Evolutionary conservation across 139 green algal genomes (phyloP).

Genomic region (Raphidocelis subcapitata): DNA sequence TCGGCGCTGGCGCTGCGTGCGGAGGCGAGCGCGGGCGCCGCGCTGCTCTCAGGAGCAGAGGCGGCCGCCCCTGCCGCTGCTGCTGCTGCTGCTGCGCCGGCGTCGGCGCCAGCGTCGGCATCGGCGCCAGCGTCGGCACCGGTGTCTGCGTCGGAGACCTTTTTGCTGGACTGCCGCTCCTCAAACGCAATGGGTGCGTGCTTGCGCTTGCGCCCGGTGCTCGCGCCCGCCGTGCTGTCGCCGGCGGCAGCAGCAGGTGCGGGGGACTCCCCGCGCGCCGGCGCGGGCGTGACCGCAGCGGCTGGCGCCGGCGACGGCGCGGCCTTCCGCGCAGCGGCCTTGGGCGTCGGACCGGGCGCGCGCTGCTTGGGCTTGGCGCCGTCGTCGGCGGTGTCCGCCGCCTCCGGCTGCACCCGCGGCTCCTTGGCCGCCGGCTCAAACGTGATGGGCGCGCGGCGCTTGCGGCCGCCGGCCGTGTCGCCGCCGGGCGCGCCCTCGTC

Average conservation of each 20-base stretch:
- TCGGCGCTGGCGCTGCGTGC: too few relatives aligned
- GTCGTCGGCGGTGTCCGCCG: background rate
- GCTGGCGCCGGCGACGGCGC: background rate
- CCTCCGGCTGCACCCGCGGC: too few relatives aligned
- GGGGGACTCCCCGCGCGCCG: background rate
- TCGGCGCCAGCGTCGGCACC: background rate
- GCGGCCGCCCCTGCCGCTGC: background rate
- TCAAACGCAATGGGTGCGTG: constrained; percentile 18
- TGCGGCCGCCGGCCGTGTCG: too few relatives aligned
- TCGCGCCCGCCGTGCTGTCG: background rate
- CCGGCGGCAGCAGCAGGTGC: background rate
- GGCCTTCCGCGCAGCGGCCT: background rate
- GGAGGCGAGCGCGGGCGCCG: too few relatives aligned
- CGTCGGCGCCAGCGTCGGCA: background rate
- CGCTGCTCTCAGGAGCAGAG: too few relatives aligned
- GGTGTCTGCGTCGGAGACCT: background rate
- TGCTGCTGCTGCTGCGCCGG: constrained; percentile 5
- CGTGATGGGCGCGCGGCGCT: too few relatives aligned
- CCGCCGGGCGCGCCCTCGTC: too few relatives aligned
- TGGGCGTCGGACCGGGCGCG: background rate
- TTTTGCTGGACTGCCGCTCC: background rate
- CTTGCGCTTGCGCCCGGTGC: constrained; percentile 18
- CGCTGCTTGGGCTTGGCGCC: background rate
- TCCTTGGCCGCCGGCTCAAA: too few relatives aligned
- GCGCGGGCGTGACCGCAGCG: background rate